A percentile compares a stretch with the other conserved stretches of the same genome.
Conservation (phyloP, 192 early-diverging fungal genomes). For the Rhizophagus prolifer region DNA sequence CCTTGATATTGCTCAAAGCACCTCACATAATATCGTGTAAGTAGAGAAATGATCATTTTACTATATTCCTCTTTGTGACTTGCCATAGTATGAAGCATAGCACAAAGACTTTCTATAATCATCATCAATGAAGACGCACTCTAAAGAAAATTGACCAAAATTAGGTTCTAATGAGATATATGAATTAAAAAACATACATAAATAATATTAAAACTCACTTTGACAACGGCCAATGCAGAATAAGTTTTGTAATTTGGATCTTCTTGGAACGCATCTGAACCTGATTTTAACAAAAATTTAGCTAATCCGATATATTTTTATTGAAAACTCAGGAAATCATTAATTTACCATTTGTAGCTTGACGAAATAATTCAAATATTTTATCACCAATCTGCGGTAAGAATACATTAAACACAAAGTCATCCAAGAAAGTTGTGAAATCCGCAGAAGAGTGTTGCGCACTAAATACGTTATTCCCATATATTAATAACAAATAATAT, state of each 20-base stretch:
- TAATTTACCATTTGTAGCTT: constrained; percentile 59
- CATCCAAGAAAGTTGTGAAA: constrained; percentile 69
- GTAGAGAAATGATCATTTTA: constrained; percentile 64
- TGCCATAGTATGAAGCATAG: constrained; percentile 61
- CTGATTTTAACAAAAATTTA: constrained; percentile 23
- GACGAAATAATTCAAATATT: constrained; percentile 69
- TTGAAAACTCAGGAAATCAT: background rate
- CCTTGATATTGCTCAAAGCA: constrained; percentile 57
- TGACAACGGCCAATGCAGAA: constrained; percentile 66
- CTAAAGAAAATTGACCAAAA: constrained; percentile 35
- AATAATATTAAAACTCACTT: constrained; percentile 43
- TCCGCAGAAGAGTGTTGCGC: constrained; percentile 39
- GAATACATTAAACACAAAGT: constrained; percentile 79
- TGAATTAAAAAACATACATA: background rate
- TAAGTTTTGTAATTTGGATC: constrained; percentile 50
- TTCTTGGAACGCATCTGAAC: constrained; percentile 49
- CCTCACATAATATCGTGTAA: constrained; percentile 70
- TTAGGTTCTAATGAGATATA: background rate
- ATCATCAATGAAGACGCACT: constrained; percentile 60
- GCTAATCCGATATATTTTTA: background rate
- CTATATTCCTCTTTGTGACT: constrained; percentile 71
- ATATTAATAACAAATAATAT: background rate
- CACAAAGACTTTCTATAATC: constrained; percentile 64
- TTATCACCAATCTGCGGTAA: constrained; percentile 84
- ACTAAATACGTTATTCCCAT: constrained; percentile 31